Evolutionary conservation across 805 yeast species (phyloP), one percentile per base, ranked within the genome.

Genomic region (Candida yuanshanica): DNA sequence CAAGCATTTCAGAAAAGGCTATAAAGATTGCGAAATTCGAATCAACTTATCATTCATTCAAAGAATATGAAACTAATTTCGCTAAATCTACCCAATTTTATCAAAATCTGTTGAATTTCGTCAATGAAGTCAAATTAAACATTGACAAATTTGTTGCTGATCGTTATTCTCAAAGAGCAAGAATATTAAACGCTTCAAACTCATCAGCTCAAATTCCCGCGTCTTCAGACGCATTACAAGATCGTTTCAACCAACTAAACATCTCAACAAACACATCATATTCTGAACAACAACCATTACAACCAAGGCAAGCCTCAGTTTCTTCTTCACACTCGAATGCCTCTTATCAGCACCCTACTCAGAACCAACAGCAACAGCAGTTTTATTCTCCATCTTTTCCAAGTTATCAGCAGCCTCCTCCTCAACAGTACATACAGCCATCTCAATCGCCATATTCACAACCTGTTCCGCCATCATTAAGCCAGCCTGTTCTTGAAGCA

Each of bases 81-180:
- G 60, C 64, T 13, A 79, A 77, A 48, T 95, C 95, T 0, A 51
- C 62, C 9, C 69, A 63, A 10, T 85, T 87, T 55, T 91, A 91
- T 59, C 62, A 64, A 7, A 73, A 77, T 45, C 56, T 58, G 49
- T 45, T 49, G 46, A 62, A 50, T 35, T 54, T 48, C 32, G 44
- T 56, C 41, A 17, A 47, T 37, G 51, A 50, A 17, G 52, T 52
- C 13, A 49, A 53, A 37, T 18, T 34, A 7, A 53, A 54, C 23
- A 45, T 53, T 24, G 47, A 46, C 16, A 37, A 45, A n/a, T 58
- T 54, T 37, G 53, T 54, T 7, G 45, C 45, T 32, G 53, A 54
- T 37, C 46, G 58, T 20, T 50, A 49, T 21, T 36, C 51, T 7
- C 60, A 55, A 42, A 46, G 58, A 37, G 46, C 45, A 27, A 42